Conservation (phyloP, 2,329 filamentous ascomycete species). For the Clarireedia hainanense region DNA sequence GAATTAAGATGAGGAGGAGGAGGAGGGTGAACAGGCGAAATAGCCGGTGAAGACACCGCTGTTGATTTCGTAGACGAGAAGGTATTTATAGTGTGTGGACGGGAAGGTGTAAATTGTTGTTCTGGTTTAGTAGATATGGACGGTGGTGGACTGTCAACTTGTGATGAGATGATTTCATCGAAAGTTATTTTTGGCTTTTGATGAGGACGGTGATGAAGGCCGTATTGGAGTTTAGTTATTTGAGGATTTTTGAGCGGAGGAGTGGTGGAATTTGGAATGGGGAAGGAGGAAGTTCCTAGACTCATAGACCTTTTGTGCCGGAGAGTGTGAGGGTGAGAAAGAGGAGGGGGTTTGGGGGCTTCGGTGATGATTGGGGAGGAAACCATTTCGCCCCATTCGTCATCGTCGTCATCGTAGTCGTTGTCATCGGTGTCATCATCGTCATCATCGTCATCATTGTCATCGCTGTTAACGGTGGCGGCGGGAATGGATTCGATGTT, state of each 20-base stretch:
- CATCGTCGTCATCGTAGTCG: conserved; percentile 22
- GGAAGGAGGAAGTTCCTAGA: conserved; percentile 1
- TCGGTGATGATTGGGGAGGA: conserved; percentile 24
- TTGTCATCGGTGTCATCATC: conserved; percentile 28
- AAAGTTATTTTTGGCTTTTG: conserved; percentile 8
- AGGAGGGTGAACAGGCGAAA: not conserved
- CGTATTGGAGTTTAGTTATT: conserved; percentile 2
- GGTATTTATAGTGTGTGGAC: too few species aligned
- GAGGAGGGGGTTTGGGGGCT: conserved; percentile 7
- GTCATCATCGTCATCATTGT: not conserved
- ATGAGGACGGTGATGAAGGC: not conserved
- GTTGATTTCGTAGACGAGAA: too few species aligned
- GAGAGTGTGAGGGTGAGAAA: not conserved
- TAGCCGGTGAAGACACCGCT: too few species aligned
- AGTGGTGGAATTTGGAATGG: not conserved
- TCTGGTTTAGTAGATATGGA: too few species aligned
- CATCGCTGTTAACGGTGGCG: not conserved
- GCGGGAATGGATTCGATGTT: not conserved
- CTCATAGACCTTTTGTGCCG: conserved; percentile 21
- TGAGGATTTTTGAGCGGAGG: conserved; percentile 7
- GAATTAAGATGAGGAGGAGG: not conserved
- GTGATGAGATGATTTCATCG: conserved; percentile 4
- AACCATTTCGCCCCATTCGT: conserved; percentile 34
- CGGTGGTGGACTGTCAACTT: not conserved
- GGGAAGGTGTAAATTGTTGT: too few species aligned